Evolutionary conservation across 768 basidiomycete species (phyloP), one percentile per base, ranked within the genome.

Genomic region (Dacryopinax primogenitus): DNA sequence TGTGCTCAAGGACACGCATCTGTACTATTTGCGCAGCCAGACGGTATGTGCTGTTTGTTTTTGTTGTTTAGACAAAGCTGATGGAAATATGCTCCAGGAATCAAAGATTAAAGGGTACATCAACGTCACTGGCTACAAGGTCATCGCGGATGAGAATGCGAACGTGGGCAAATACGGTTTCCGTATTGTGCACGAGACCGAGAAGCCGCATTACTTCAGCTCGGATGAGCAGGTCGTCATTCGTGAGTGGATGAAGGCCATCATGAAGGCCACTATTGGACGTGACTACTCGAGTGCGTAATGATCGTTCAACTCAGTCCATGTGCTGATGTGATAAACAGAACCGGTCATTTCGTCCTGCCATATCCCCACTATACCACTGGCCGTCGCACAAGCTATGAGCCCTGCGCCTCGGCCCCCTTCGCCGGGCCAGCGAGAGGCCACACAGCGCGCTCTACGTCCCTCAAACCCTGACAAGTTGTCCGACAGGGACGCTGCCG

Each of bases 161-260:
- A 85, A 93, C 71, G 91, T 93, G 26, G 95, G 95, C 15, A 83
- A 86, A 70, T 98, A 95, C 75, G 94, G 92, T 3, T 98, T 98
- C 84, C 82, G 90, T 70, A 88, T 98, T 68, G 84, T 94, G 33
- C 94, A 97, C 69, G 90, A 92, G 47, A 77, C 81, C 6, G 89
- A 92, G 73, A 90, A 88, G 76, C 80, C 88, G 0, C 92, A 98
- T 74, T 91, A 76, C 72, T 99, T 99, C 76, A 91, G 90, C 68
- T 92, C 91, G 0, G 88, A 92, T 26, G 93, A 97, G 71, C 90
- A 92, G 75, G 71, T 77, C 0, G 76, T 84, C 36, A 82, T 96
- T 61, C 84, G 96, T n/a, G 92, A 92, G 69, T 98, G 96, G 95
- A 98, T 98, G 96, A 99, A 98, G 78, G 92, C 94, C 7, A 84